Base-by-base conservation (phyloP, 768 basidiomycete genomes). In the Pleurotus giganteus region DNA sequence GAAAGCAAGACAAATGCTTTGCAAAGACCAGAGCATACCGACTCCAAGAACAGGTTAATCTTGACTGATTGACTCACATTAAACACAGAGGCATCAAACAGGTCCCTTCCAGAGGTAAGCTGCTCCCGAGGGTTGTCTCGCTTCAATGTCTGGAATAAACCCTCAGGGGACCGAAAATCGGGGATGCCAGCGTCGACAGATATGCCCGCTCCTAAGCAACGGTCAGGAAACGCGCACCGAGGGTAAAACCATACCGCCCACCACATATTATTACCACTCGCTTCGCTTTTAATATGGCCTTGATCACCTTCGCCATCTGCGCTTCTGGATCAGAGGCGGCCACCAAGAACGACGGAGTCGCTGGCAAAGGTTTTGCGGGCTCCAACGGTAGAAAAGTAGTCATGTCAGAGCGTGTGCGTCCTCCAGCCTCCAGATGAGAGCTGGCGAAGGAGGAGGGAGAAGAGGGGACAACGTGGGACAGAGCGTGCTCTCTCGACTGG, bases 81-180 rank as follows among this genome's bases (percentile, higher is more conserved):
- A 69, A 96, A 91, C 1, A 93, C 89, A 15, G 89, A 91, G 13
- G 91, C 90, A 75, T 95, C 90, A 63, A 96, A 96, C 2, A 96
- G 74, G 65, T 95, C 93, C 67, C 86, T 93, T 2, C 92, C 89
- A 3, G 87, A 88, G 32, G 80, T 74, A 66, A 92, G 71, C 19
- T 74, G 72, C 59, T 88, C 86, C 55, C 82, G 82, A 0, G 88
- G 87, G 67, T 94, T 88, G 63, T 89, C 88, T 61, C 84, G 78
- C 66, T 88, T 92, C 58, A 91, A 69, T 17, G 81, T 78, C 63
- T 86, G 83, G 66, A 94, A 95, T 24, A 94, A 72, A 26, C 92
- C 92, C 53, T 86, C 84, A 13, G 84, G 68, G 9, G 91, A 93
- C 61, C 93, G 75, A 67, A 96, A 95, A 70, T 94, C 94, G 28